phyloP scores from a whole-genome alignment of 768 basidiomycete genomes.

The Lentinula guzmanii region DNA sequence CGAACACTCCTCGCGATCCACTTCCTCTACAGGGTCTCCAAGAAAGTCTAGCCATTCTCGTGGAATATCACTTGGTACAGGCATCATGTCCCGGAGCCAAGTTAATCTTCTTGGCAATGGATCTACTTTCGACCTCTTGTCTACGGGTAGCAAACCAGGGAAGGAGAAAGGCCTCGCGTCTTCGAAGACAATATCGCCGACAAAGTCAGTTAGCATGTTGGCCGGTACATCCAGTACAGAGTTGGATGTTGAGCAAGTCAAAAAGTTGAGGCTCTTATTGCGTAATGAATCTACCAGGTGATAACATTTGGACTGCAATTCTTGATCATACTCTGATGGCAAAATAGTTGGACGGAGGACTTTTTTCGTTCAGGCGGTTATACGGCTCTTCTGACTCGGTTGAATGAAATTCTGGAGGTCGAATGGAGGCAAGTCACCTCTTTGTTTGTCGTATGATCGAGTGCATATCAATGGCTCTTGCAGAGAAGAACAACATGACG shows the following conservation, averaged over 20 bases:
- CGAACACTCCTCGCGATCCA: slow-evolving; percentile 34
- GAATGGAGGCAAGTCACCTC: slow-evolving; percentile 77
- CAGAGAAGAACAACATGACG: slow-evolving; percentile 97
- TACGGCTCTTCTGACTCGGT: slow-evolving; percentile 68
- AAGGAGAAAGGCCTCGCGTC: slow-evolving; percentile 46
- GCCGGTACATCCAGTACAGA: slow-evolving; percentile 60
- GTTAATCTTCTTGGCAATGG: slow-evolving; percentile 35
- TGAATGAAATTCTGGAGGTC: slow-evolving; percentile 89
- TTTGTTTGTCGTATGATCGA: not conserved
- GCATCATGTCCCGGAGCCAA: slow-evolving; percentile 49
- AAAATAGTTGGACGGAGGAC: slow-evolving; percentile 77
- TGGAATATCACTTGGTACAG: slow-evolving; percentile 53
- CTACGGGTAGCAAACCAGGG: slow-evolving; percentile 25
- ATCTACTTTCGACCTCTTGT: slow-evolving; percentile 37
- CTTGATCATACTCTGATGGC: not conserved
- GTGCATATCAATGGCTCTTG: not conserved
- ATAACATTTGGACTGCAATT: slow-evolving; percentile 9
- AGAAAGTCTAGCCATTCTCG: slow-evolving; percentile 47
- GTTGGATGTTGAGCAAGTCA: slow-evolving; percentile 83
- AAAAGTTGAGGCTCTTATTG: slow-evolving; percentile 81
- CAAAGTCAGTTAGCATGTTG: slow-evolving; percentile 62
- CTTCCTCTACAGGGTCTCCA: slow-evolving; percentile 31
- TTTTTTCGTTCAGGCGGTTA: slow-evolving; percentile 87
- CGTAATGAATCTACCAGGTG: slow-evolving; percentile 90
- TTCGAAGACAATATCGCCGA: slow-evolving; percentile 54